Base-by-base conservation (phyloP, 495 filamentous ascomycete genomes). In the Hypoxylon fuscum region DNA sequence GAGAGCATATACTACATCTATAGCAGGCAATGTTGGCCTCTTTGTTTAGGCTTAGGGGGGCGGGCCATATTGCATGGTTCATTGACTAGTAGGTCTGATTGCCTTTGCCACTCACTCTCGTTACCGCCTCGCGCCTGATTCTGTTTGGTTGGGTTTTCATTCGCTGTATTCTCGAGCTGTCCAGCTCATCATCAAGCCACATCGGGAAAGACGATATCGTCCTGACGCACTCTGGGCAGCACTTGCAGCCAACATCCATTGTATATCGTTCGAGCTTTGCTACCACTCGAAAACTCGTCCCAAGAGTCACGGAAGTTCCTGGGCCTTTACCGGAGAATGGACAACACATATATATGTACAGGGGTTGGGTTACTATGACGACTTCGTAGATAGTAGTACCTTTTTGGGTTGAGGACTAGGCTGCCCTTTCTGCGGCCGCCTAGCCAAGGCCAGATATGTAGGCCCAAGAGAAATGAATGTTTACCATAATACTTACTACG, bases 181-280 rank as follows among this genome's bases (percentile, higher is more conserved):
- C 67, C 63, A 64, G 63, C 62, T 57, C 60, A 66, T 45, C 60
- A 68, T 61, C 67, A 70, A 70, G 69, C 69, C 69, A 72, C 69
- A 66, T 72, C 64, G 69, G 68, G 62, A 68, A 59, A 62, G 54
- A 59, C 37, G 55, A 60, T 65, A 46, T 55, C 60, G 40, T 62
- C 53, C 55, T 64, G 59, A 71, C 61, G 60, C 61, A 67, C 40
- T 59, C 45, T 59, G 49, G 64, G 51, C 45, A 59, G 42, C 58
- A 62, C 59, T 63, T 63, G 66, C 63, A 72, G 69, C 66, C 40
- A 72, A 68, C 66, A 64, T 18, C 58, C 44, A 64, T 29, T 55
- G 51, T 38, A 38, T 21, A 56, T 62, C 53, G 57, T 51, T 68
- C 49, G 38, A 63, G 64, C 18, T 56, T 62, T 50, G 48, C 56